These are phyloP conservation scores for Paraconiothyrium brasiliense DNA, from an alignment of 2,329 filamentous ascomycete species.

Conservation along the genomic window DNA sequence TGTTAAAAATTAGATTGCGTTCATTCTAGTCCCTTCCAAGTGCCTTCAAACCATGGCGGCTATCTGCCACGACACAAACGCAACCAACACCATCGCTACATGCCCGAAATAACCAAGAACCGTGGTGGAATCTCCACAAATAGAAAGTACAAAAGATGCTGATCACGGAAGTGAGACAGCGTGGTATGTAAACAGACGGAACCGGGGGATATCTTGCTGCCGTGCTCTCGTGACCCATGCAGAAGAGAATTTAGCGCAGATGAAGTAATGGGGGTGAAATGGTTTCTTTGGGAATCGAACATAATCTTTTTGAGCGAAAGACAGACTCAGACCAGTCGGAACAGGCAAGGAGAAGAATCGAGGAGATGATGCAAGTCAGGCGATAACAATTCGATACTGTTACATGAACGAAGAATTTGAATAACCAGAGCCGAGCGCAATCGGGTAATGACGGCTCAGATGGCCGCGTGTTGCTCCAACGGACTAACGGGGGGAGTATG, in stretches of 20 bases:
- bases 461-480: neutral
- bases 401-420: constrained; percentile 18
- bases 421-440: neutral
- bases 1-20: constrained; percentile 16
- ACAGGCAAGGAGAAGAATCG: constrained; percentile 21
- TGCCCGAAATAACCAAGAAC: constrained; percentile 3
- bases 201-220: constrained; percentile 21
- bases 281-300: constrained; percentile 8
- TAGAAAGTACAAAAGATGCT: constrained; percentile 11
- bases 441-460: too few relatives aligned
- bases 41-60: constrained; percentile 17
- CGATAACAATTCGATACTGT: constrained; percentile 21
- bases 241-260: constrained; percentile 19
- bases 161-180: constrained; percentile 12
- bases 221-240: constrained; percentile 26
- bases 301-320: constrained; percentile 19
- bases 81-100: constrained; percentile 21
- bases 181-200: constrained; percentile 9
- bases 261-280: constrained; percentile 14
- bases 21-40: constrained; percentile 21
- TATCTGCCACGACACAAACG: constrained; percentile 11
- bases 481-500: neutral
- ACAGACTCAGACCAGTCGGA: constrained; percentile 17
- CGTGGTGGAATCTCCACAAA: neutral
- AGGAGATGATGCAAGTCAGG: constrained; percentile 26